phyloP scores from a whole-genome alignment of 176 grass and related monocot species.

The Chloris gayana region DNA sequence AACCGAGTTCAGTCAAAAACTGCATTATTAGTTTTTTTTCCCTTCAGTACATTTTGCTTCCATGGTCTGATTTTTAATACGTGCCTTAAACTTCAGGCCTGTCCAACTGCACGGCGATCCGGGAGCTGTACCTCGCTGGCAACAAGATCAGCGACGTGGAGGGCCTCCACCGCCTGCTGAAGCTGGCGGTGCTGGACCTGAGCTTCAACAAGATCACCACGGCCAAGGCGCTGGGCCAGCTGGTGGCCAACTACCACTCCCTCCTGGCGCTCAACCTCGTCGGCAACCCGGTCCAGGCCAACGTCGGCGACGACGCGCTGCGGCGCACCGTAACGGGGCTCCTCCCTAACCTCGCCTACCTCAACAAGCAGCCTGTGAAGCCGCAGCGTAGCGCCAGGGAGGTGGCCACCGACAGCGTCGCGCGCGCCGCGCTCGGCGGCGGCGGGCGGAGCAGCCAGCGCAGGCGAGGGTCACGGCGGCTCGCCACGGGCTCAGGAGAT shows the following conservation, averaged over 20 bases:
- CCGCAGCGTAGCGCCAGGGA: slow-evolving; percentile 68
- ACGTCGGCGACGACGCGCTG: slow-evolving; percentile 89
- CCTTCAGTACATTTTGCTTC: background rate
- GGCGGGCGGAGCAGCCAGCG: slow-evolving; percentile 20
- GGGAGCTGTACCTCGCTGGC: slow-evolving; percentile 88
- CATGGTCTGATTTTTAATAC: background rate
- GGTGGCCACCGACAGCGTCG: slow-evolving; percentile 62
- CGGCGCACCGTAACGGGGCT: slow-evolving; percentile 70
- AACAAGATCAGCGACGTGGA: slow-evolving; percentile 95
- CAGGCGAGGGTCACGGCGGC: slow-evolving; percentile 44
- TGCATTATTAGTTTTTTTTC: background rate
- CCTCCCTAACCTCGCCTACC: slow-evolving; percentile 72
- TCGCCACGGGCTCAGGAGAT: background rate
- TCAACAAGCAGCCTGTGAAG: slow-evolving; percentile 91
- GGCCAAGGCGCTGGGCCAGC: slow-evolving; percentile 86
- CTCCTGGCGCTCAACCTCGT: slow-evolving; percentile 89
- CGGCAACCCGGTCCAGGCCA: slow-evolving; percentile 88
- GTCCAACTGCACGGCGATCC: slow-evolving; percentile 77
- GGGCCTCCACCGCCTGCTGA: slow-evolving; percentile 92
- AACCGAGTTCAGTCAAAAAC: background rate
- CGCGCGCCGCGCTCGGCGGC: slow-evolving; percentile 74
- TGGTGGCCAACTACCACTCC: slow-evolving; percentile 97
- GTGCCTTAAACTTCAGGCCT: slow-evolving; percentile 43
- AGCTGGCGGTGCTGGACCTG: slow-evolving; percentile 89
- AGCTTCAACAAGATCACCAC: slow-evolving; percentile 97